These are phyloP conservation scores for Delonix regia DNA, from an alignment of 306 rosid species.

Conservation along the genomic window DNA sequence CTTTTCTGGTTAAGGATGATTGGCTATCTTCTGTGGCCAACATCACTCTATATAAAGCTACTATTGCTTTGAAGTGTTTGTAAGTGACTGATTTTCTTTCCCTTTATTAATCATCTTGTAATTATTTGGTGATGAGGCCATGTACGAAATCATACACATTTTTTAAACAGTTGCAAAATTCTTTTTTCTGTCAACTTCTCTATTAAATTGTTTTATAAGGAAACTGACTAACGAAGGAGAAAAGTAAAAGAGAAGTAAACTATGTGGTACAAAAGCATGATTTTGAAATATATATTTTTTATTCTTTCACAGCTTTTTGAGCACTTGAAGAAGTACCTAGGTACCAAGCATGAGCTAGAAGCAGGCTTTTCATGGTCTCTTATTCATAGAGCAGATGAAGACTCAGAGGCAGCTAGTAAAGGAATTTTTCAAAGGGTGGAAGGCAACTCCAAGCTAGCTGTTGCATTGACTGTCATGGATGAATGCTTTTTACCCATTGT, in stretches of 20 bases:
- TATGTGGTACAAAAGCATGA: neutral
- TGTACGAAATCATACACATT: neutral
- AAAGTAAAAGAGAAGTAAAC: too few species aligned
- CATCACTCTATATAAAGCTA: too few species aligned
- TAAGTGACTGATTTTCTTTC: neutral
- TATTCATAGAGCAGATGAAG: conserved; percentile 74
- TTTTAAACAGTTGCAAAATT: neutral
- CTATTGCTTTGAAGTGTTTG: neutral
- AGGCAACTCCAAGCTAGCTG: conserved; percentile 92
- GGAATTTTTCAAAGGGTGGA: conserved; percentile 80
- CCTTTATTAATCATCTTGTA: neutral
- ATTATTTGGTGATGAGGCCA: neutral
- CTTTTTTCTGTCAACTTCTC: neutral
- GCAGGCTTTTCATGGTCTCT: conserved; percentile 95
- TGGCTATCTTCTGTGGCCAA: too few species aligned
- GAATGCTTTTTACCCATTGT: conserved; percentile 95
- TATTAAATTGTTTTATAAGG: neutral
- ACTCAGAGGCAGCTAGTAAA: conserved; percentile 60
- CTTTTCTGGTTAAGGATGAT: too few species aligned
- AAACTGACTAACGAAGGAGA: neutral
- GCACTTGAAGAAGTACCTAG: conserved; percentile 84
- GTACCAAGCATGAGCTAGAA: conserved; percentile 88
- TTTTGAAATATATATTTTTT: conserved; percentile 7
- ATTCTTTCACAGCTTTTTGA: conserved; percentile 73
- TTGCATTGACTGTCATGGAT: conserved; percentile 93